Conservation (phyloP, 306 rosid genomes). For the Vigna radiata region DNA sequence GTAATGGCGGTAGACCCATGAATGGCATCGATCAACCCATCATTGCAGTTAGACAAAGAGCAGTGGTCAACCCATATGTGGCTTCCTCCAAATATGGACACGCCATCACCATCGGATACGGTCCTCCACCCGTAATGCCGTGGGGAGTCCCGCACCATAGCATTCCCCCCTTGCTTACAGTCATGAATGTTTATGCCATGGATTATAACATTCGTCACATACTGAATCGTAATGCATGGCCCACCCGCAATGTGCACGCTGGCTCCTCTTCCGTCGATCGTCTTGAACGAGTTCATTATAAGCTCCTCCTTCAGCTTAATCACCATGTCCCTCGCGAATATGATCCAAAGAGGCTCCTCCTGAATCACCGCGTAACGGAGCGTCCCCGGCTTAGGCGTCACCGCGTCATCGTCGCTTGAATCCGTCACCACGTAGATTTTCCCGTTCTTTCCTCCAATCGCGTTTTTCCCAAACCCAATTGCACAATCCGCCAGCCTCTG, state of each 20-base stretch:
- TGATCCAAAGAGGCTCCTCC: slow-evolving; percentile 95
- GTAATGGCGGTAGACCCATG: slow-evolving; percentile 88
- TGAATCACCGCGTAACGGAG: slow-evolving; percentile 87
- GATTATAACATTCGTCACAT: slow-evolving; percentile 80
- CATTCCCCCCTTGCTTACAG: slow-evolving; percentile 89
- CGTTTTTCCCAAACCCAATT: slow-evolving; percentile 91
- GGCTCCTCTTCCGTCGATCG: slow-evolving; percentile 91
- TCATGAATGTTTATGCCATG: slow-evolving; percentile 88
- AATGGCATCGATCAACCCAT: slow-evolving; percentile 88
- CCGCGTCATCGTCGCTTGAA: slow-evolving; percentile 64
- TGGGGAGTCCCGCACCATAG: slow-evolving; percentile 87
- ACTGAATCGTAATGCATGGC: slow-evolving; percentile 93
- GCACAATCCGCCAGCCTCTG: slow-evolving; percentile 93
- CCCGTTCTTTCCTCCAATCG: slow-evolving; percentile 83
- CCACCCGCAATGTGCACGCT: slow-evolving; percentile 97
- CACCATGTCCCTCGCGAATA: slow-evolving; percentile 88
- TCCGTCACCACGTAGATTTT: slow-evolving; percentile 84
- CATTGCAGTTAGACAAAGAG: slow-evolving; percentile 82
- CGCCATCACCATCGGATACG: slow-evolving; percentile 92
- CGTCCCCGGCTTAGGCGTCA: slow-evolving; percentile 87
- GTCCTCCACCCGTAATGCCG: slow-evolving; percentile 89
- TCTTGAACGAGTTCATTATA: slow-evolving; percentile 94
- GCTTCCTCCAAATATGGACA: slow-evolving; percentile 92
- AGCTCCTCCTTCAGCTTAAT: slow-evolving; percentile 83
- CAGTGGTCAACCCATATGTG: slow-evolving; percentile 96